phyloP scores from a whole-genome alignment of 306 rosid genomes.

The Trifolium fragiferum region DNA sequence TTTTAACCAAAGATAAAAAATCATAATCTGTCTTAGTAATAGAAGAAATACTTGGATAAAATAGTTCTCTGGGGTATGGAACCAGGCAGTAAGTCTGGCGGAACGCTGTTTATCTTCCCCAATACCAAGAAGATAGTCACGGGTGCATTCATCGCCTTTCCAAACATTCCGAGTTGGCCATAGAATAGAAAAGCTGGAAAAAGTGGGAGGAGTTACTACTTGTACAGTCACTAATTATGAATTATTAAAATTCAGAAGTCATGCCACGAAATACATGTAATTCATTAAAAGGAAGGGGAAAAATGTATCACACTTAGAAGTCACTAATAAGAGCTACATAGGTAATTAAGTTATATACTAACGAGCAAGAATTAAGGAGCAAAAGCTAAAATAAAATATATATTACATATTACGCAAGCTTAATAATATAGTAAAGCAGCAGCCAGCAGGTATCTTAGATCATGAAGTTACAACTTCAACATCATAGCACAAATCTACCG shows the following conservation, averaged over 20 bases:
- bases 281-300: background rate
- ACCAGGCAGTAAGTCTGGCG: conserved; percentile 94
- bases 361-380: conserved; percentile 9
- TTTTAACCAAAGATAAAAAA: conserved; percentile 34
- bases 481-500: conserved; percentile 37
- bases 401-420: conserved; percentile 27
- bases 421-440: conserved; percentile 14
- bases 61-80: conserved; percentile 80
- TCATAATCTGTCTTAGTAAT: conserved; percentile 35
- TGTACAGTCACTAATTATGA: background rate
- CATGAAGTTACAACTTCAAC: conserved; percentile 24
- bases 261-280: conserved; percentile 20
- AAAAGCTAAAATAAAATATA: background rate
- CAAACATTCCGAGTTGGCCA: conserved; percentile 77
- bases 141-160: conserved; percentile 82
- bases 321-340: conserved; percentile 3
- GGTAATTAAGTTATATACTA: conserved; percentile 22
- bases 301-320: background rate
- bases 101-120: conserved; percentile 94
- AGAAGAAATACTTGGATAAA: conserved; percentile 66
- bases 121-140: conserved; percentile 85
- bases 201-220: conserved; percentile 36
- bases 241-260: conserved; percentile 29
- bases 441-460: conserved; percentile 4
- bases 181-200: conserved; percentile 75